Percentiles rank a stretch among this genome's conserved stretches.
phyloP scores from a whole-genome alignment of 257 asterid species.

The Salvia splendens region DNA sequence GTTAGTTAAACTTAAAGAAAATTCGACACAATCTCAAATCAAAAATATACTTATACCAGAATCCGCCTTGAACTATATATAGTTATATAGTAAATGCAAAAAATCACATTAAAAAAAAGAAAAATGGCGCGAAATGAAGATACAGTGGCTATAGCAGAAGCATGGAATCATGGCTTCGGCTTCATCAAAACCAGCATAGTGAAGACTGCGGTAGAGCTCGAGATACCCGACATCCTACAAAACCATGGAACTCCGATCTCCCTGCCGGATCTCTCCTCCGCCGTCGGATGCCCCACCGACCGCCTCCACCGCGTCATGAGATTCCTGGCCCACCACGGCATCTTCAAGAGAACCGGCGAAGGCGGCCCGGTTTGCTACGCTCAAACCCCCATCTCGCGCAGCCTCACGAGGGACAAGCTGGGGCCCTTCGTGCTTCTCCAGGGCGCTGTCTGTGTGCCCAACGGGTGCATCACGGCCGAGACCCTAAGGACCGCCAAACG shows the following conservation, averaged over 20 bases:
- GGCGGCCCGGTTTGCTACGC: background rate
- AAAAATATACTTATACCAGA: too few species aligned
- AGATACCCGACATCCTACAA: constrained; percentile 44
- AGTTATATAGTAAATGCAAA: background rate
- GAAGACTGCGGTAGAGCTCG: constrained; percentile 14
- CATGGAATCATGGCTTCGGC: constrained; percentile 19
- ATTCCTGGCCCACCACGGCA: constrained; percentile 43
- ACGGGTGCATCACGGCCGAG: constrained; percentile 6
- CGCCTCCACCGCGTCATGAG: constrained; percentile 56
- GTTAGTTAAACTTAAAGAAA: too few species aligned
- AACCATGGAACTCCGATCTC: constrained; percentile 32
- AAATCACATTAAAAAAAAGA: background rate
- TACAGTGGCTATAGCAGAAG: background rate
- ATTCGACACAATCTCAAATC: too few species aligned
- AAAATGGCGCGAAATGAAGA: background rate
- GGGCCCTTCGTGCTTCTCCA: constrained; percentile 37
- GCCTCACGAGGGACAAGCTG: background rate
- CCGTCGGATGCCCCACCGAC: constrained; percentile 37
- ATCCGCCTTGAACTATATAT: background rate
- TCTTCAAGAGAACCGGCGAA: constrained; percentile 34
- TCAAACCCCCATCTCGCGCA: constrained; percentile 24
- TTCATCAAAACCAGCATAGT: constrained; percentile 21
- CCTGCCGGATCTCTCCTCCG: constrained; percentile 33
- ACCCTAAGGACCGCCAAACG: background rate
- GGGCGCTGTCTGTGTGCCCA: constrained; percentile 7